Conservation (phyloP, 148 eudicot species). For the Chenopodium album region DNA sequence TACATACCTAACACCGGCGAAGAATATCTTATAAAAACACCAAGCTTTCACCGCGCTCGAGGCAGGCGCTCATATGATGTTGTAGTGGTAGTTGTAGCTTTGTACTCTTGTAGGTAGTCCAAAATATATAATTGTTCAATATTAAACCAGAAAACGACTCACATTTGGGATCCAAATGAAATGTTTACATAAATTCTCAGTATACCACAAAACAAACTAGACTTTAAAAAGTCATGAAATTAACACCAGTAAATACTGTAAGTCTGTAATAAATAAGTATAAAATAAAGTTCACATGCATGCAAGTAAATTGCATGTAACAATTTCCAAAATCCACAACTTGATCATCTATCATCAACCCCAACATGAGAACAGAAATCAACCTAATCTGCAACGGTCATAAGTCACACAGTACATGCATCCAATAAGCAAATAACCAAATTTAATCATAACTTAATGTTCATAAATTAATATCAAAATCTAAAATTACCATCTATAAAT, state of each 20-base stretch:
- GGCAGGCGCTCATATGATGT: no score
- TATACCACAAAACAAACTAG: neutral
- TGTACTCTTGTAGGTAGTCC: no score
- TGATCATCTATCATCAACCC: neutral
- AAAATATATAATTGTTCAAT: neutral
- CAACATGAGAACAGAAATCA: neutral
- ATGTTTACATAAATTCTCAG: neutral
- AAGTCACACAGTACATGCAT: constrained; percentile 5
- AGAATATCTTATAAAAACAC: no score
- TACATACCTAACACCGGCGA: no score
- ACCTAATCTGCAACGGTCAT: neutral
- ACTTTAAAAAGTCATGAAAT: neutral
- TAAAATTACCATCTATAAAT: neutral
- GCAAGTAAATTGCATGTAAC: neutral
- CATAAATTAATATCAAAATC: neutral
- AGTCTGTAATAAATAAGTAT: neutral
- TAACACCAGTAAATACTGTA: neutral
- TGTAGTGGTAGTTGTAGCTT: no score
- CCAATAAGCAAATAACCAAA: neutral
- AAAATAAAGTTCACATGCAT: neutral
- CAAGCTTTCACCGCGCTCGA: no score
- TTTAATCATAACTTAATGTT: neutral
- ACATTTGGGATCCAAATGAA: neutral
- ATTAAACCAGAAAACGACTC: neutral
- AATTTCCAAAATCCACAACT: neutral